Evolutionary conservation across 2,329 filamentous ascomycete species (phyloP), one percentile per base, ranked within the genome.

Genomic region (Madurella mycetomatis): DNA sequence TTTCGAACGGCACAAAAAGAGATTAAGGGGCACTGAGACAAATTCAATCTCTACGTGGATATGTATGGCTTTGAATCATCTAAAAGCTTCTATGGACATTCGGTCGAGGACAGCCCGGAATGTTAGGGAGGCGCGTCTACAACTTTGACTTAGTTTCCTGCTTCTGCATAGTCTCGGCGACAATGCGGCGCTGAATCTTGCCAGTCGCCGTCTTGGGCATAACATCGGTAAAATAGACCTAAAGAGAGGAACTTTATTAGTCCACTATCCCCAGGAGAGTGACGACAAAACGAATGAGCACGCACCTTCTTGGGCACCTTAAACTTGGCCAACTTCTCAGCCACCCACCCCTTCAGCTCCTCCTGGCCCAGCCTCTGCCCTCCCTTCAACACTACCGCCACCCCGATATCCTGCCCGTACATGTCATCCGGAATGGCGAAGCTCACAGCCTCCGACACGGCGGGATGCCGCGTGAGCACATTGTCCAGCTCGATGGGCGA

Each of bases 141-240:
- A 83, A 68, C 71, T 81, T 83, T 13, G 79, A 73, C 69, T 77
- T 80, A 52, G 61, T 59, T 41, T 85, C 83, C 69, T 85, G 80
- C 76, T 88, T 88, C 70, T 86, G 76, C 88, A 95, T 92, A 31
- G 82, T 83, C 70, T 92, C 88, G 13, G 89, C 89, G n/a, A 95
- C 89, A 65, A 92, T 89, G 58, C 88, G 81, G 57, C 90, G 77
- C 73, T 95, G 90, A 55, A 95, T 87, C 77, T 95, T 95, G 53
- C 90, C 90, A 5, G 90, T 95, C n/a, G 90, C 89, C 4, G 90
- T 92, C 79, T 95, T 95, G 59, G 90, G 90, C 84, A 95, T 95
- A 60, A 86, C 74, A 54, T 90, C 81, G 37, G 89, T 89, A 64
- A 94, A 91, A 75, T 88, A 94, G 37, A 92, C 76, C 55, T 57